Conservation (phyloP, 306 rosid species). For the Sicyos edulis region DNA sequence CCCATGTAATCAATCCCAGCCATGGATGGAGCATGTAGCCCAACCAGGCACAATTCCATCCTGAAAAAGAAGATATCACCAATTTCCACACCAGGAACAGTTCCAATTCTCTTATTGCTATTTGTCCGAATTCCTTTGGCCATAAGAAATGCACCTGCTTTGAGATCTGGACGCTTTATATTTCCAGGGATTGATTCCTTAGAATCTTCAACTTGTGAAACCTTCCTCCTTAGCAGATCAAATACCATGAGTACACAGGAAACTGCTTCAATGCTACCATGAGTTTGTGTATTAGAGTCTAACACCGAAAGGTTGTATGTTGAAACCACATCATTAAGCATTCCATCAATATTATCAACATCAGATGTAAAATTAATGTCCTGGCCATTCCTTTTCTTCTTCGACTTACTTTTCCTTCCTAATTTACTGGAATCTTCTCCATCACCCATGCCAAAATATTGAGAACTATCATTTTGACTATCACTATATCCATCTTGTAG, state of each 20-base stretch:
- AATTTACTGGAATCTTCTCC: constrained; percentile 34
- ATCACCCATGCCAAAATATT: constrained; percentile 28
- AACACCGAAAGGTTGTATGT: constrained; percentile 36
- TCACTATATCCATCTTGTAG: constrained; percentile 40
- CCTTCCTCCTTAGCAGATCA: constrained; percentile 62
- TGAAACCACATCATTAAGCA: constrained; percentile 41
- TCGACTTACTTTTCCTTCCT: constrained; percentile 28
- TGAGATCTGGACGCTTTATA: constrained; percentile 69
- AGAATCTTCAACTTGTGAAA: constrained; percentile 59
- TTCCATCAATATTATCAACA: constrained; percentile 39
- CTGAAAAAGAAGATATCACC: constrained; percentile 90
- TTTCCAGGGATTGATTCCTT: constrained; percentile 43
- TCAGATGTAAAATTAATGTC: constrained; percentile 28
- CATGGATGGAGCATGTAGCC: constrained; percentile 83
- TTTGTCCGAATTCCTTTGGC: constrained; percentile 73
- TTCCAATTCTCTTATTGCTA: constrained; percentile 52
- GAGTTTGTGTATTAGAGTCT: constrained; percentile 41
- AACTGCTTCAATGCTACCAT: constrained; percentile 47
- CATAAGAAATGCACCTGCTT: constrained; percentile 59
- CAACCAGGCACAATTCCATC: constrained; percentile 75
- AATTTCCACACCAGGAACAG: constrained; percentile 74
- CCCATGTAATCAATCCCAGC: constrained; percentile 86
- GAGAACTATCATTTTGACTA: constrained; percentile 24
- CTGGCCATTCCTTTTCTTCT: constrained; percentile 31
- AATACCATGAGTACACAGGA: constrained; percentile 39